phyloP scores from a whole-genome alignment of 2,329 filamentous ascomycete species.

The Scytalidium sp. region DNA sequence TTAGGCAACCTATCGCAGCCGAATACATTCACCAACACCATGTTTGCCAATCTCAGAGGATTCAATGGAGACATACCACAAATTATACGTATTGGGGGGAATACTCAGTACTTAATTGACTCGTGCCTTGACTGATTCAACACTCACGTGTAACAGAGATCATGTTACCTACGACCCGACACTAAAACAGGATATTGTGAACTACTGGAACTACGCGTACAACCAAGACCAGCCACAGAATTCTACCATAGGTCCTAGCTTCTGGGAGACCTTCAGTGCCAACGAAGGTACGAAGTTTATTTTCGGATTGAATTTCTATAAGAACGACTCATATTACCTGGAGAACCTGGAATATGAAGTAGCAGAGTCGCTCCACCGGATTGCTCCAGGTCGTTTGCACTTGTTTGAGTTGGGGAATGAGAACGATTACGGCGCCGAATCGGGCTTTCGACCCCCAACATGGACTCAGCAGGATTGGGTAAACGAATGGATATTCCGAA shows the following conservation, averaged over 20 bases:
- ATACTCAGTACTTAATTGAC: slow-evolving; percentile 56
- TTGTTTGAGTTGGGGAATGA: background rate
- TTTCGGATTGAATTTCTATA: background rate
- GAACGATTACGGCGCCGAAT: background rate
- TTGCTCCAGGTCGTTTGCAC: background rate
- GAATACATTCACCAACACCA: slow-evolving; percentile 58
- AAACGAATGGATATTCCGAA: background rate
- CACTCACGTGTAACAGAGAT: background rate
- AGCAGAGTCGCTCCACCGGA: background rate
- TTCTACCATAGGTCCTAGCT: background rate
- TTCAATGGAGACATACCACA: slow-evolving; percentile 54
- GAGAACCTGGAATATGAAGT: background rate
- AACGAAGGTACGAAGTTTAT: background rate
- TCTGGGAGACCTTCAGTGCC: background rate
- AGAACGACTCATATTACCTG: background rate
- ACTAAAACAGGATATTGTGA: background rate
- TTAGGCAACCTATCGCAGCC: slow-evolving; percentile 52
- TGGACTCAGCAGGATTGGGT: background rate
- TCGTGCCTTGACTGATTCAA: background rate
- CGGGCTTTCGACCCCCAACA: background rate
- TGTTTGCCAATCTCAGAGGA: slow-evolving; percentile 54
- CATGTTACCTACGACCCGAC: background rate
- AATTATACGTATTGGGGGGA: slow-evolving; percentile 59
- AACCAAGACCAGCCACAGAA: background rate
- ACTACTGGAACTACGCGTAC: background rate